Percentiles rank a stretch among this genome's conserved stretches.
phyloP scores from a whole-genome alignment of 2,329 filamentous ascomycete species.

The Calycina marina region DNA sequence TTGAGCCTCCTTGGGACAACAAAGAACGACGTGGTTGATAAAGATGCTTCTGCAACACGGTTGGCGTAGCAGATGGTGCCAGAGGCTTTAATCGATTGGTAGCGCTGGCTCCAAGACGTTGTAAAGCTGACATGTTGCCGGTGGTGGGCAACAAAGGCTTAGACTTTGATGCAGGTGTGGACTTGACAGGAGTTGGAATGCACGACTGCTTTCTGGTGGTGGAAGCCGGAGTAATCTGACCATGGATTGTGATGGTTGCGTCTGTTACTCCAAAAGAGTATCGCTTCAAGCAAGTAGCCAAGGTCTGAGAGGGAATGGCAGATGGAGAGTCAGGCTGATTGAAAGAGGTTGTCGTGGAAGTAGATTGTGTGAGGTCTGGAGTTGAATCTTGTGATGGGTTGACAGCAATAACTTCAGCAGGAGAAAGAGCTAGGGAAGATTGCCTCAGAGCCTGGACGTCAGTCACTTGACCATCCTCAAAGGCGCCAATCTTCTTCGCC shows the following conservation, averaged over 20 bases:
- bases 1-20: constrained; percentile 10
- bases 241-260: constrained; percentile 2
- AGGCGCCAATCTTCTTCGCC: constrained; percentile 14
- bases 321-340: constrained; percentile 14
- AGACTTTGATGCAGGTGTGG: constrained; percentile 1
- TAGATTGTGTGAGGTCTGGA: constrained; percentile 12
- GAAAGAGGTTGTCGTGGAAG: constrained; percentile 11
- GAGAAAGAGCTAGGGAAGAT: too few species aligned
- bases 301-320: constrained; percentile 1
- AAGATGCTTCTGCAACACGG: constrained; percentile 2
- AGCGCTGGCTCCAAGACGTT: constrained; percentile 19
- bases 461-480: constrained; percentile 10
- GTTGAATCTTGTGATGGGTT: constrained; percentile 13
- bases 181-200: constrained; percentile 19
- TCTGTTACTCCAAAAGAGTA: constrained; percentile 12
- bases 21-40: constrained; percentile 6
- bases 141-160: constrained; percentile 3
- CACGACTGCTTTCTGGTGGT: constrained; percentile 10
- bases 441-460: too few species aligned
- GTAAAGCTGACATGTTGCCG: constrained; percentile 18
- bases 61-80: constrained; percentile 18
- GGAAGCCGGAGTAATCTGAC: constrained; percentile 11
- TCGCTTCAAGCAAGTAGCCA: constrained; percentile 8
- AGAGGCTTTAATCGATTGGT: constrained; percentile 12
- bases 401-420: too few species aligned